phyloP scores from a whole-genome alignment of 495 filamentous ascomycete species.

The Extremus antarcticus region DNA sequence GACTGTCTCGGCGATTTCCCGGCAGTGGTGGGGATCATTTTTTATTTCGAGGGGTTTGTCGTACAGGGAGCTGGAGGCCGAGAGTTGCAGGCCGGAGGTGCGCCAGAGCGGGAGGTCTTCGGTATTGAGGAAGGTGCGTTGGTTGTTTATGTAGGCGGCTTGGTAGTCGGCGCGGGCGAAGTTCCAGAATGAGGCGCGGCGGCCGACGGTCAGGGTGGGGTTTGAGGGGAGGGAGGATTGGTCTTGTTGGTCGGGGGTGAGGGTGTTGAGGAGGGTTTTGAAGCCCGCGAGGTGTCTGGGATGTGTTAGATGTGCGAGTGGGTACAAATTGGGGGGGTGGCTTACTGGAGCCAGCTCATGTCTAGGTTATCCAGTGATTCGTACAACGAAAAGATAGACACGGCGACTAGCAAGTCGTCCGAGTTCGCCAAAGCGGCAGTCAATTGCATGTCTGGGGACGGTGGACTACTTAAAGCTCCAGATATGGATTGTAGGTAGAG shows the following conservation, averaged over 20 bases:
- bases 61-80: slow-evolving; percentile 37
- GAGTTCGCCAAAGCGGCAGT: slow-evolving; percentile 37
- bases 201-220: slow-evolving; percentile 27
- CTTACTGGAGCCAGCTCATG: slow-evolving; percentile 13
- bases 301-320: not conserved
- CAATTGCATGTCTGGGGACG: slow-evolving; percentile 22
- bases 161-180: slow-evolving; percentile 55
- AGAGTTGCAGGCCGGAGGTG: slow-evolving; percentile 47
- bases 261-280: slow-evolving; percentile 11
- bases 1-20: slow-evolving; percentile 43
- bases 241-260: not conserved
- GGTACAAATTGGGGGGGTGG: not conserved
- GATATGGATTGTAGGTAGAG: slow-evolving; percentile 37
- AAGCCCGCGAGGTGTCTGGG: slow-evolving; percentile 14
- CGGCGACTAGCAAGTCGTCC: slow-evolving; percentile 51
- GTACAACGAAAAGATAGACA: slow-evolving; percentile 52
- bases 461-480: slow-evolving; percentile 1
- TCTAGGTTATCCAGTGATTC: slow-evolving; percentile 43
- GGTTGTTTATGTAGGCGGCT: slow-evolving; percentile 44
- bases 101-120: slow-evolving; percentile 50
- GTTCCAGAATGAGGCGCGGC: slow-evolving; percentile 54
- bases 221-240: not conserved
- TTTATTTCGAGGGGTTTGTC: slow-evolving; percentile 35
- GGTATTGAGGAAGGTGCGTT: slow-evolving; percentile 48
- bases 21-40: slow-evolving; percentile 44